Evolutionary conservation across 441 rosid species (phyloP).

Genomic region (Erodium chrysanthum): DNA sequence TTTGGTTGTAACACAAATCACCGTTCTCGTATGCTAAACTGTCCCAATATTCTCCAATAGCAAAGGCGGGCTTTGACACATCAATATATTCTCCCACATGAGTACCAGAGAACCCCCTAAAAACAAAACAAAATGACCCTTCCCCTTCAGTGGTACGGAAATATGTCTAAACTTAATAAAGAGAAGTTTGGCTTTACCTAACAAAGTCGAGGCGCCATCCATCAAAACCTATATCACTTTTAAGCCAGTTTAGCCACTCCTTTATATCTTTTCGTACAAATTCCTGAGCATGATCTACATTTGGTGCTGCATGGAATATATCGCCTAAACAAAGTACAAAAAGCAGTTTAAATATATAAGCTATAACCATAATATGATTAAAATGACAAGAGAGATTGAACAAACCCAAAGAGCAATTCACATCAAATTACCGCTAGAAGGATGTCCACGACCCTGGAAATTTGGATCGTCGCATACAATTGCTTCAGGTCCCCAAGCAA

Average conservation of each 20-base stretch:
- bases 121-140: conserved; percentile 7
- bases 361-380: background rate
- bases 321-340: conserved; percentile 27
- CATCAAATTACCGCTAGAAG: conserved; percentile 34
- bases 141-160: conserved; percentile 1
- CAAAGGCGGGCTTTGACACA: conserved; percentile 40
- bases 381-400: background rate
- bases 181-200: conserved; percentile 25
- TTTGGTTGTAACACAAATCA: conserved; percentile 44
- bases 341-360: background rate
- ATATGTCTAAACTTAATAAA: background rate
- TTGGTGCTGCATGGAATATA: conserved; percentile 43
- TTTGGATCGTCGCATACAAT: conserved; percentile 48
- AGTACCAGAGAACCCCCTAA: conserved; percentile 43
- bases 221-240: conserved; percentile 34
- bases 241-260: conserved; percentile 42
- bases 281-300: conserved; percentile 39
- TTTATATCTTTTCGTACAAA: conserved; percentile 39
- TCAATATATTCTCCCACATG: conserved; percentile 44
- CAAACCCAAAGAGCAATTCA: background rate
- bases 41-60: conserved; percentile 53
- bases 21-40: conserved; percentile 42
- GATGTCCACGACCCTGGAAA: conserved; percentile 45
- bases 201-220: conserved; percentile 50
- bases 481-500: conserved; percentile 52